Conservation (phyloP, 495 filamentous ascomycete genomes). For the Cudoniella acicularis region DNA sequence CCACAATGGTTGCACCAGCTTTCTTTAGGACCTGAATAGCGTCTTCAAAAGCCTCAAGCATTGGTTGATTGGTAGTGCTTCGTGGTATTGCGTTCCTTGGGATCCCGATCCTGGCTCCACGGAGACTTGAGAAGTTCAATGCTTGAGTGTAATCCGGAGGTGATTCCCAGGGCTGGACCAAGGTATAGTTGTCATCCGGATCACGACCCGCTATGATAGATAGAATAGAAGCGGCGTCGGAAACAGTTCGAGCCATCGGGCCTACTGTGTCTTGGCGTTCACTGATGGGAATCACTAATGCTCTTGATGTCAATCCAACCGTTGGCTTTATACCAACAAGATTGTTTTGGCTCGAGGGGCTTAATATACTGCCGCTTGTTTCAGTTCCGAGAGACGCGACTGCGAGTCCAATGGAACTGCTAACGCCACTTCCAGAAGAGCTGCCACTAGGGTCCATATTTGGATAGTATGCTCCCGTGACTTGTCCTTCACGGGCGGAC, state of each 20-base stretch:
- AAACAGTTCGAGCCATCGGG: slow-evolving; percentile 55
- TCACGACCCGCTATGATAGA: slow-evolving; percentile 58
- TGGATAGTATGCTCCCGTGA: slow-evolving; percentile 39
- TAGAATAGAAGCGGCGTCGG: slow-evolving; percentile 60
- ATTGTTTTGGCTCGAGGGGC: slow-evolving; percentile 36
- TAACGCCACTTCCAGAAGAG: slow-evolving; percentile 46
- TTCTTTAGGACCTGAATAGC: slow-evolving; percentile 30
- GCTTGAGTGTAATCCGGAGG: slow-evolving; percentile 42
- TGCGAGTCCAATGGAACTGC: slow-evolving; percentile 40
- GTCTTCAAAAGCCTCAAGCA: slow-evolving; percentile 33
- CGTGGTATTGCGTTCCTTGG: slow-evolving; percentile 36
- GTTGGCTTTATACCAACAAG: slow-evolving; percentile 63
- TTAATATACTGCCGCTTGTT: slow-evolving; percentile 41
- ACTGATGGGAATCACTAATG: slow-evolving; percentile 59
- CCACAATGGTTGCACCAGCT: slow-evolving; percentile 37
- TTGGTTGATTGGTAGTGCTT: slow-evolving; percentile 14
- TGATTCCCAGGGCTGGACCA: slow-evolving; percentile 35
- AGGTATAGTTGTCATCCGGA: slow-evolving; percentile 42
- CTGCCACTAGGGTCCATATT: slow-evolving; percentile 38
- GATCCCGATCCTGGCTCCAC: slow-evolving; percentile 40
- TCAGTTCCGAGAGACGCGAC: slow-evolving; percentile 44
- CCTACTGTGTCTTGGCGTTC: slow-evolving; percentile 61
- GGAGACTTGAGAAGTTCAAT: slow-evolving; percentile 28
- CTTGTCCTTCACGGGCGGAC: slow-evolving; percentile 42
- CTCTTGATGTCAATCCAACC: slow-evolving; percentile 61